Evolutionary conservation across 1,139 yeast species (phyloP).

Genomic region (Debaryomycetaceae sp.): DNA sequence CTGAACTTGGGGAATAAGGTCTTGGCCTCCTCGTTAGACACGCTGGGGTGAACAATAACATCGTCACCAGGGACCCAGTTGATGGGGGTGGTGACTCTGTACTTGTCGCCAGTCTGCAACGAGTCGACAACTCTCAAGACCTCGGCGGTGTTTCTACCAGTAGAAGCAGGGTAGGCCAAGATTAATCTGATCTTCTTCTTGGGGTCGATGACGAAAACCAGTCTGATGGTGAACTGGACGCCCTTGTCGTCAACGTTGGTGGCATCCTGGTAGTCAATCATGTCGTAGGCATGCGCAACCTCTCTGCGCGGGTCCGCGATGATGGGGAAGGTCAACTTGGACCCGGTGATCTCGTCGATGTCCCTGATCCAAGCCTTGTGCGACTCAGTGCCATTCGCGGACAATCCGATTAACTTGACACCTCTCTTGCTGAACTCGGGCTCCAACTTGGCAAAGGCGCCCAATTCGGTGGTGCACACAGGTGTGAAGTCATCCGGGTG

Average conservation of each 20-base stretch:
- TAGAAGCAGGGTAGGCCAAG: conserved; percentile 83
- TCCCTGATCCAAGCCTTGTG: conserved; percentile 84
- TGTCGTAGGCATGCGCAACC: conserved; percentile 79
- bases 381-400: conserved; percentile 73
- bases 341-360: conserved; percentile 74
- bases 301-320: conserved; percentile 79
- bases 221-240: conserved; percentile 71
- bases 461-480: conserved; percentile 91
- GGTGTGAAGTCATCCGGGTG: conserved; percentile 96
- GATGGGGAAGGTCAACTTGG: conserved; percentile 76
- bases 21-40: conserved; percentile 75
- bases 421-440: conserved; percentile 78
- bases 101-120: conserved; percentile 72
- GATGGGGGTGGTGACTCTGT: conserved; percentile 81
- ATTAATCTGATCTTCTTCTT: conserved; percentile 76
- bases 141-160: conserved; percentile 88
- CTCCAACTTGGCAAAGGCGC: conserved; percentile 82
- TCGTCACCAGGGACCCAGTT: conserved; percentile 75
- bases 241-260: conserved; percentile 57
- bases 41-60: conserved; percentile 83
- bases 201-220: conserved; percentile 87
- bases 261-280: conserved; percentile 67
- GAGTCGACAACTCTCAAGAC: conserved; percentile 85
- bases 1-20: conserved; percentile 77
- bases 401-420: conserved; percentile 80